Base-by-base conservation (phyloP, 2,329 filamentous ascomycete genomes). In the Xylaria polymorpha region DNA sequence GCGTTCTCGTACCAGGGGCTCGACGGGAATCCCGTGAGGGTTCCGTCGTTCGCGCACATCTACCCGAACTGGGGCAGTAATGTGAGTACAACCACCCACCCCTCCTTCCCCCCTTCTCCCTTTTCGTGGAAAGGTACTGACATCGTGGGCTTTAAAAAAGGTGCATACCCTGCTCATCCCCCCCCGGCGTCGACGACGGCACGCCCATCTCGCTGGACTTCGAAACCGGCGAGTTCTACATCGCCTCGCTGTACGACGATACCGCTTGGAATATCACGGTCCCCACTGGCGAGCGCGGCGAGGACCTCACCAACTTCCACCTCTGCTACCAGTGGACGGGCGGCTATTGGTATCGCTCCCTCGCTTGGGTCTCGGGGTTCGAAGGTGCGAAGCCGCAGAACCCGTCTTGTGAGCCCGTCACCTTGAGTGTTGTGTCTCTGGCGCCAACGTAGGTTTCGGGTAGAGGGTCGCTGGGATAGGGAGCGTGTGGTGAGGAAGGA, bases 261-360 rank as follows among this genome's bases (percentile, higher is more conserved):
- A 66, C 51, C 2, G 58, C 61, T 20, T 64, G 58, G 64, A 71
- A 71, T 8, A 44, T 37, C 4, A 70, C 70, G 22, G 14, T 48
- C 0, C 64, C 64, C 1, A 25, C 5, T 10, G 48, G 39, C 12
- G 48, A 51, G 37, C 1, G 32, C 0, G n/a, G 35, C 25, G 22
- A 18, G 8, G 48, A 64, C 12, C 7, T 64, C n/a, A 56, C 67
- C 4, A 70, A 67, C 6, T 71, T 71, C 22, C 64, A 71, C 18
- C 29, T 71, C 43, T 71, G 70, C 32, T 71, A 68, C 29, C 67
- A 70, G 55, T 71, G 64, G 70, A 68, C 64, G n/a, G 70, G 70
- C 0, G 62, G 64, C 4, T 71, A 71, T 9, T 70, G 70, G 70
- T 61, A 61, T 46, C 64, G 43, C 39, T 70, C 70, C 4, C 10